Conservation (phyloP, 1,139 yeast species). For the Yarrowia galli region DNA sequence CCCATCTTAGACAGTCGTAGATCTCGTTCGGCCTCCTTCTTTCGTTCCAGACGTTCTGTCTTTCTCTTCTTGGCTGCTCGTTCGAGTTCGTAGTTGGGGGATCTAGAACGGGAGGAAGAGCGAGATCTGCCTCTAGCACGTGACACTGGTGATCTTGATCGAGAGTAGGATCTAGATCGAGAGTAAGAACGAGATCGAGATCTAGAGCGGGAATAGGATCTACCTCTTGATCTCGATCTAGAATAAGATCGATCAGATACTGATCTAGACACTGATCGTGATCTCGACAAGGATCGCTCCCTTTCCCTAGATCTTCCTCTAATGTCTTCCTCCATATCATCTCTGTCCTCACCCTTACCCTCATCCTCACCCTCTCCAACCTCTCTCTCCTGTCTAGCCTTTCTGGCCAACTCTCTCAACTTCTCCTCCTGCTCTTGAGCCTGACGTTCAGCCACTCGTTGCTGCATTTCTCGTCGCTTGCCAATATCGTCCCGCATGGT, state of each 20-base stretch:
- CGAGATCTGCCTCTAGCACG: neutral
- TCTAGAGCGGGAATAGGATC: conserved; percentile 6
- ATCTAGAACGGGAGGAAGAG: neutral
- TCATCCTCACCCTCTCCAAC: conserved; percentile 36
- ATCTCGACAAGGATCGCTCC: neutral
- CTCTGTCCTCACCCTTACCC: neutral
- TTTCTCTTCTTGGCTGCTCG: conserved; percentile 53
- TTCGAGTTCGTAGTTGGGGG: conserved; percentile 40
- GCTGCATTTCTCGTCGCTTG: conserved; percentile 63
- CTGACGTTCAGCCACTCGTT: conserved; percentile 62
- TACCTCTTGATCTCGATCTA: neutral
- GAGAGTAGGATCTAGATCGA: conserved; percentile 10
- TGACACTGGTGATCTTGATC: neutral
- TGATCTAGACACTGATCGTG: neutral
- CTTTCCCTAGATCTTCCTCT: conserved; percentile 3
- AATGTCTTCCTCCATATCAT: neutral
- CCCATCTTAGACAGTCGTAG: conserved; percentile 57
- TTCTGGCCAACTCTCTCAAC: conserved; percentile 64
- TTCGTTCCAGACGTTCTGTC: conserved; percentile 55
- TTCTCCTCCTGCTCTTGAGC: conserved; percentile 66
- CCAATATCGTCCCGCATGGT: conserved; percentile 75
- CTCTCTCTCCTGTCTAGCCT: conserved; percentile 56
- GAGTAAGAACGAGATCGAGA: neutral
- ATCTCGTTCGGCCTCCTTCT: conserved; percentile 58
- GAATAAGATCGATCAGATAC: conserved; percentile 11